Conservation (phyloP, 169 alveolate species). For the Babesia microti region DNA sequence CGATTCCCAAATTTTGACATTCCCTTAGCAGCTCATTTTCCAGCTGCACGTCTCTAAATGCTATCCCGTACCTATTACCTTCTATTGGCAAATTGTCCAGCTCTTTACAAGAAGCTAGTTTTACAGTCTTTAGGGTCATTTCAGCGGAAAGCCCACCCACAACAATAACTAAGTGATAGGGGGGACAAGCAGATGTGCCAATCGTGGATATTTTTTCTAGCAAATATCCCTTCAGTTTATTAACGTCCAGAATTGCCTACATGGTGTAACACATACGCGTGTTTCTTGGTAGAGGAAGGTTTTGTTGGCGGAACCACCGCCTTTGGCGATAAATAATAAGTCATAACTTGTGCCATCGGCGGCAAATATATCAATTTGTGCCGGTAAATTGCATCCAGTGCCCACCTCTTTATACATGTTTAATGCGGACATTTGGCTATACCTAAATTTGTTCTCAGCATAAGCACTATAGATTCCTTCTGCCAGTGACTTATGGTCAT, state of each 20-base stretch:
- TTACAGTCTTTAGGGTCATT: slow-evolving; percentile 72
- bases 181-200: slow-evolving; percentile 84
- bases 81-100: slow-evolving; percentile 63
- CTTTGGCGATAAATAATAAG: slow-evolving; percentile 70
- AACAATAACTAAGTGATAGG: slow-evolving; percentile 78
- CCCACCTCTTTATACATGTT: slow-evolving; percentile 73
- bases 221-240: slow-evolving; percentile 49
- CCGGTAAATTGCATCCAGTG: slow-evolving; percentile 77
- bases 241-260: slow-evolving; percentile 62
- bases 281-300: slow-evolving; percentile 74
- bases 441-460: slow-evolving; percentile 61
- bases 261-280: slow-evolving; percentile 30
- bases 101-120: slow-evolving; percentile 71
- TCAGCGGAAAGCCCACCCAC: slow-evolving; percentile 77
- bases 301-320: slow-evolving; percentile 81
- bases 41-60: slow-evolving; percentile 66
- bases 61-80: slow-evolving; percentile 65
- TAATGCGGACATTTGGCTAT: slow-evolving; percentile 71
- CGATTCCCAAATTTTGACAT: slow-evolving; percentile 62
- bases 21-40: slow-evolving; percentile 31
- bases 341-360: slow-evolving; percentile 52
- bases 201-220: slow-evolving; percentile 58
- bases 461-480: slow-evolving; percentile 73
- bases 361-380: slow-evolving; percentile 63
- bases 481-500: slow-evolving; percentile 57